These are phyloP conservation scores for Penicillium palitans DNA, from an alignment of 2,329 filamentous ascomycete species.

Conservation along the genomic window DNA sequence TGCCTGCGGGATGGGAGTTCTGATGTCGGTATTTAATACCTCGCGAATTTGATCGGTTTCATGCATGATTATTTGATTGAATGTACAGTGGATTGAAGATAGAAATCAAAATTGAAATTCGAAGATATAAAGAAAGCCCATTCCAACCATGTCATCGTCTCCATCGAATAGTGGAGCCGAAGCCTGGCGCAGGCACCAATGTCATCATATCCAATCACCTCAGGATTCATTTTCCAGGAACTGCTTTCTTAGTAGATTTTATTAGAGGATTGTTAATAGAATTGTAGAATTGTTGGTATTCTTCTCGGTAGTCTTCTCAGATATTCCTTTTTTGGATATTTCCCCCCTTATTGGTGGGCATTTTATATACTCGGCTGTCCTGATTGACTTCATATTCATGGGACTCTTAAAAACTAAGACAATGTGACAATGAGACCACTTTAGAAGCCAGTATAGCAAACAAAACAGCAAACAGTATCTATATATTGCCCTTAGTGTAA, in stretches of 20 bases:
- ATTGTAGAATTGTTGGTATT: neutral
- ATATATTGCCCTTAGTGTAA: neutral
- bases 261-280: too few relatives aligned
- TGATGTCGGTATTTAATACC: constrained; percentile 28
- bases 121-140: neutral
- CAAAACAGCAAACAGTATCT: neutral
- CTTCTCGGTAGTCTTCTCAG: too few relatives aligned
- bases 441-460: neutral
- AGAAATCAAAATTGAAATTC: neutral
- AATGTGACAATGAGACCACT: too few relatives aligned
- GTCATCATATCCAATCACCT: constrained; percentile 8
- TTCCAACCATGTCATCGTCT: constrained; percentile 7
- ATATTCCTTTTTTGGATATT: neutral
- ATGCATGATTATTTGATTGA: constrained; percentile 16
- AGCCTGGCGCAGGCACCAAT: constrained; percentile 1
- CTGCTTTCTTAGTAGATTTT: too few relatives aligned
- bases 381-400: neutral
- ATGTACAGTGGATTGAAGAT: neutral
- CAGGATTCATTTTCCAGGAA: neutral
- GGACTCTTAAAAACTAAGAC: too few relatives aligned
- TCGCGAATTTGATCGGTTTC: constrained; percentile 20
- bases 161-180: constrained; percentile 4
- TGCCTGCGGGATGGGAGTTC: constrained; percentile 23
- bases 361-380: neutral
- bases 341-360: neutral